phyloP scores from a whole-genome alignment of 2,329 filamentous ascomycete genomes.

The Phaeoacremonium minimum region DNA sequence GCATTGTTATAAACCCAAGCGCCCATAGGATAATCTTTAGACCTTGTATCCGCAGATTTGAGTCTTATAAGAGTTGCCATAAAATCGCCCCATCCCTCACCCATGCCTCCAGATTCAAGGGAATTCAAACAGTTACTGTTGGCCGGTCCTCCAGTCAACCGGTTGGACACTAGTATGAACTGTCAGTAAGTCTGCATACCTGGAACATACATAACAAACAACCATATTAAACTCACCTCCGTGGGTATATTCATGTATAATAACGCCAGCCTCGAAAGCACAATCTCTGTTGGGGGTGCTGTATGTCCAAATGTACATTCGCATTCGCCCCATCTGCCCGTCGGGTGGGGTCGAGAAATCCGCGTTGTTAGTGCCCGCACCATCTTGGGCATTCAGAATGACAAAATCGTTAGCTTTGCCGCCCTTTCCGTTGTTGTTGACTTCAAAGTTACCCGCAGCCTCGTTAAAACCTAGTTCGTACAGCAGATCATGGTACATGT shows the following conservation, averaged over 20 bases:
- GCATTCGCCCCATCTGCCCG: constrained; percentile 47
- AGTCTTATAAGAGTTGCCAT: constrained; percentile 46
- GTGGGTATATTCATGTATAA: constrained; percentile 57
- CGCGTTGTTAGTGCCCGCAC: constrained; percentile 50
- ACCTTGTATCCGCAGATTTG: constrained; percentile 38
- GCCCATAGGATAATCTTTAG: constrained; percentile 42
- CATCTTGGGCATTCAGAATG: constrained; percentile 54
- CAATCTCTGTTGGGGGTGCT: constrained; percentile 46
- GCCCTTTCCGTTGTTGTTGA: constrained; percentile 49
- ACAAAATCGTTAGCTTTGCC: constrained; percentile 47
- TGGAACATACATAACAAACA: constrained; percentile 16
- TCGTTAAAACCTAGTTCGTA: constrained; percentile 55
- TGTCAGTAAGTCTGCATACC: constrained; percentile 5
- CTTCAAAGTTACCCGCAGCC: constrained; percentile 55
- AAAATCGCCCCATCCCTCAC: constrained; percentile 55
- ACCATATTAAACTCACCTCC: constrained; percentile 38
- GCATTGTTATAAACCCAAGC: constrained; percentile 41
- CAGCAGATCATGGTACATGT: constrained; percentile 56
- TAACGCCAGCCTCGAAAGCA: constrained; percentile 54
- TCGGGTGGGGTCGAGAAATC: constrained; percentile 52
- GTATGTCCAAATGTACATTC: constrained; percentile 53
- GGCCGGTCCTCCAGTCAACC: constrained; percentile 52
- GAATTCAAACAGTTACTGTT: constrained; percentile 44
- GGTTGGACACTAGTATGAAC: constrained; percentile 42
- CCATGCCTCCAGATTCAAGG: constrained; percentile 51